Percentiles rank a stretch among this genome's conserved stretches.
Conservation (phyloP, 495 filamentous ascomycete genomes). For the Pseudomonodictys pantanalensis region DNA sequence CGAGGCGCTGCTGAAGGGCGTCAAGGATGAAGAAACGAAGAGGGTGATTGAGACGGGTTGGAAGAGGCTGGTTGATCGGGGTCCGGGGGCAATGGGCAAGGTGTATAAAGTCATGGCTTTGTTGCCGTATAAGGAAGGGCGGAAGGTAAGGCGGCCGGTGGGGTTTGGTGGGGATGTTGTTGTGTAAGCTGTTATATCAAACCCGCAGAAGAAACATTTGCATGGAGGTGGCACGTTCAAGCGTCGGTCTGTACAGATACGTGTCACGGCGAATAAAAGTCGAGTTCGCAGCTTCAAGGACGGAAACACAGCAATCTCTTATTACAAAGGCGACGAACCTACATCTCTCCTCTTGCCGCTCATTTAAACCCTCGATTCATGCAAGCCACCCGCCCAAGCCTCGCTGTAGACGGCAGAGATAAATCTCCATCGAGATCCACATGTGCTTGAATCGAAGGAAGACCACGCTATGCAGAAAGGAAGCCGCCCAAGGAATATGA, state of each 20-base stretch:
- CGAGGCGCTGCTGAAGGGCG: constrained; percentile 57
- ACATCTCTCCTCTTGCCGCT: no score
- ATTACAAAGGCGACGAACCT: neutral
- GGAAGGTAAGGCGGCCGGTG: constrained; percentile 70
- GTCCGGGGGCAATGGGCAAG: constrained; percentile 81
- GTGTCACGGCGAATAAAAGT: no score
- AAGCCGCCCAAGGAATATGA: neutral
- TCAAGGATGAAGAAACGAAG: constrained; percentile 39
- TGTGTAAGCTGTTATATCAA: no score
- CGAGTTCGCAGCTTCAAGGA: no score
- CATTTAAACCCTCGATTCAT: no score
- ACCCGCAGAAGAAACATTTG: no score
- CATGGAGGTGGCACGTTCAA: no score
- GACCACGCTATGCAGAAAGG: neutral
- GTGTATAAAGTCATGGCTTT: constrained; percentile 92
- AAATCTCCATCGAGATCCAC: no score
- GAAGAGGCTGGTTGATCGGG: constrained; percentile 73
- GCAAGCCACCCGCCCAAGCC: no score
- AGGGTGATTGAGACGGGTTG: constrained; percentile 69
- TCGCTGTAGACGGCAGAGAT: no score
- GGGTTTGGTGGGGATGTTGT: constrained; percentile 82
- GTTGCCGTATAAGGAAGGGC: constrained; percentile 77
- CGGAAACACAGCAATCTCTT: no score
- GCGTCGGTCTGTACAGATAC: no score
- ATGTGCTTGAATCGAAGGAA: neutral